These are phyloP conservation scores for Nitzschia sp. DNA, from an alignment of 108 stramenopile genomes.

Conservation along the genomic window DNA sequence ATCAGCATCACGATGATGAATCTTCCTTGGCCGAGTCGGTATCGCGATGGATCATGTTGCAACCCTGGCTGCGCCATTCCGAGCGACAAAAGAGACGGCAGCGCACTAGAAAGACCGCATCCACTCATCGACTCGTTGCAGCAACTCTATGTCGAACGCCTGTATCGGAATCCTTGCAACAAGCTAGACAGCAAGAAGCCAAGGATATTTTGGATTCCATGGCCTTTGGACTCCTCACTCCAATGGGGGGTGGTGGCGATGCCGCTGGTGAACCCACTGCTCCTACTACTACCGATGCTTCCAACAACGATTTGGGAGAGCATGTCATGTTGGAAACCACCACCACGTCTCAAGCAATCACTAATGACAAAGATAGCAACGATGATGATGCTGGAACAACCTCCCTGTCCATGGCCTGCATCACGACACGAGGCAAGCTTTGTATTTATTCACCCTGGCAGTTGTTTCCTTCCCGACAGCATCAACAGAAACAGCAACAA, in stretches of 20 bases:
- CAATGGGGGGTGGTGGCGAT: neutral
- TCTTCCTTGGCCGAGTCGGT: neutral
- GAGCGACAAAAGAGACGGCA: neutral
- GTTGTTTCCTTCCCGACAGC: neutral
- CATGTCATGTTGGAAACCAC: neutral
- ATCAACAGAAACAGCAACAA: neutral
- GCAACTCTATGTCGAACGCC: constrained; percentile 14
- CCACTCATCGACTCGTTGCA: neutral
- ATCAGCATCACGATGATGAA: neutral
- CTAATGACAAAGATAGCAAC: neutral
- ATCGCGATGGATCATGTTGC: constrained; percentile 2
- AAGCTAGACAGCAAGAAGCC: constrained; percentile 6
- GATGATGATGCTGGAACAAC: neutral
- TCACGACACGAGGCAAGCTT: constrained; percentile 20
- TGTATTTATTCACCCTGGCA: constrained; percentile 24
- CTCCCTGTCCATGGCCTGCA: constrained; percentile 13
- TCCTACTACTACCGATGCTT: neutral
- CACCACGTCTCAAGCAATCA: neutral
- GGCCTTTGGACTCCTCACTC: constrained; percentile 5
- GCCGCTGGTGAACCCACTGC: neutral
- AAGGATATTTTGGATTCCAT: constrained; percentile 11
- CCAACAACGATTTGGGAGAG: neutral
- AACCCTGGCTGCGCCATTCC: neutral
- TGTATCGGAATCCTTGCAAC: neutral
- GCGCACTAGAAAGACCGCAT: neutral